Evolutionary conservation across 176 grass and related monocot species (phyloP), one percentile per base, ranked within the genome.

Genomic region (Saccharum spontaneum): DNA sequence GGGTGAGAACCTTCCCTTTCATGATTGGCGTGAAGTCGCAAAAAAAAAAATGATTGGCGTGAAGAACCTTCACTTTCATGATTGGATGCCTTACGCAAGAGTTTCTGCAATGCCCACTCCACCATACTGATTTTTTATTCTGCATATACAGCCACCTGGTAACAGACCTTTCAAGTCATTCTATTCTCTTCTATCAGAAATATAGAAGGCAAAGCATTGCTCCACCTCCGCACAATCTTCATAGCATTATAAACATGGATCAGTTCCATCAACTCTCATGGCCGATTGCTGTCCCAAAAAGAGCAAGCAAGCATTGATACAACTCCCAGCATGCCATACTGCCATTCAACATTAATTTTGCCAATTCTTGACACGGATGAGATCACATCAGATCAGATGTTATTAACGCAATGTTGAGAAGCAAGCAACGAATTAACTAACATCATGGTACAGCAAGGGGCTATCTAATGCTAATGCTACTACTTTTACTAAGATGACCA

Each of bases 361-460:
- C 38, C 39, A 18, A 23, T 52, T 90, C 30, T 83, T 40, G 60
- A n/a, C 85, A 80, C 60, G 8, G 52, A 80, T 75, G 74, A 18
- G 48, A 80, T 69, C 39, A 80, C 61, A 75, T 69, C 60, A 83
- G 30, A 75, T 69, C 60, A 83, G 30, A 76, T 76, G 80, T 67
- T 87, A 86, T 80, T 80, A 66, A 76, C 43, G 15, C 26, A 83
- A 79, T 63, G 11, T 34, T 8, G 61, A 84, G 76, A 84, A 84
- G 74, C 23, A 84, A 83, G 46, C 40, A 80, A 74, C 34, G 50
- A 90, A 70, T 83, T 57, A 57, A 52, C 73, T 90, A 64, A 49
- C 63, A 61, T 74, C 18, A 15, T 69, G 49, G 77, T 86, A 82
- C 78, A 90, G 13, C 14, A 69, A 43, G 55, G 43, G 67, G 55